A percentile compares a stretch with the other conserved stretches of the same genome.
Conservation (phyloP, 352 stramenopile genomes). For the Phytopythium delawarense region DNA sequence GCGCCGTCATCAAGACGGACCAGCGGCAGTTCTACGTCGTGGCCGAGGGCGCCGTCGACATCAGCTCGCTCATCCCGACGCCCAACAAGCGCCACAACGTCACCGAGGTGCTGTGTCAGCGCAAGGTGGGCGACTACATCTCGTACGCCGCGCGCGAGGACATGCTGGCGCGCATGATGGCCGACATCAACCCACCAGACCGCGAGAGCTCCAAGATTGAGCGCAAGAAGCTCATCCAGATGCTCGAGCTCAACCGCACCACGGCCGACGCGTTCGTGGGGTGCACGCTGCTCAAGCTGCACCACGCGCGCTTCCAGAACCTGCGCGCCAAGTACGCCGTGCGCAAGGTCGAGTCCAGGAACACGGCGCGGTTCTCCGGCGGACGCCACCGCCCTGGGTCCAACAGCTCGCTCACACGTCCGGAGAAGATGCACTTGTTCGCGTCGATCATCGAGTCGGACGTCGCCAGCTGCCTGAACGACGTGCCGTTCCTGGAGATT, state of each 20-base stretch:
- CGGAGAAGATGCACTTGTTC: constrained; percentile 63
- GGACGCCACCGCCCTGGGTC: constrained; percentile 14
- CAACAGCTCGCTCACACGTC: constrained; percentile 23
- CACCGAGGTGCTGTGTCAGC: constrained; percentile 54
- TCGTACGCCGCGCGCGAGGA: constrained; percentile 49
- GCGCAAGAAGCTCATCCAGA: constrained; percentile 47
- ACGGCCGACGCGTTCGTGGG: constrained; percentile 46
- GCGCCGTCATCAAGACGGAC: constrained; percentile 44
- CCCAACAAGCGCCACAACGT: constrained; percentile 42
- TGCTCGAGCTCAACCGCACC: constrained; percentile 56
- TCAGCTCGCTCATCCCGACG: constrained; percentile 44
- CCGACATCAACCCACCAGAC: constrained; percentile 16
- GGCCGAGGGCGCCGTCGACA: constrained; percentile 48
- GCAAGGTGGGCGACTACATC: constrained; percentile 50
- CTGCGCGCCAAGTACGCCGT: constrained; percentile 25
- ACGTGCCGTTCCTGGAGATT: constrained; percentile 62
- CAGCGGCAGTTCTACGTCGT: constrained; percentile 52
- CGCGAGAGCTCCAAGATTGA: constrained; percentile 14
- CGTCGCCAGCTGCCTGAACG: constrained; percentile 57
- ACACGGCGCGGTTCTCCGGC: constrained; percentile 51
- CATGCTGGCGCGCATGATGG: constrained; percentile 40
- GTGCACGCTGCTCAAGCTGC: constrained; percentile 56
- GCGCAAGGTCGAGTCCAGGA: constrained; percentile 26
- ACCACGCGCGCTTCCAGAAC: constrained; percentile 47
- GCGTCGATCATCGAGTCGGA: constrained; percentile 64